Conservation (phyloP, 2,329 filamentous ascomycete genomes). For the Leptographium radiaticola region DNA sequence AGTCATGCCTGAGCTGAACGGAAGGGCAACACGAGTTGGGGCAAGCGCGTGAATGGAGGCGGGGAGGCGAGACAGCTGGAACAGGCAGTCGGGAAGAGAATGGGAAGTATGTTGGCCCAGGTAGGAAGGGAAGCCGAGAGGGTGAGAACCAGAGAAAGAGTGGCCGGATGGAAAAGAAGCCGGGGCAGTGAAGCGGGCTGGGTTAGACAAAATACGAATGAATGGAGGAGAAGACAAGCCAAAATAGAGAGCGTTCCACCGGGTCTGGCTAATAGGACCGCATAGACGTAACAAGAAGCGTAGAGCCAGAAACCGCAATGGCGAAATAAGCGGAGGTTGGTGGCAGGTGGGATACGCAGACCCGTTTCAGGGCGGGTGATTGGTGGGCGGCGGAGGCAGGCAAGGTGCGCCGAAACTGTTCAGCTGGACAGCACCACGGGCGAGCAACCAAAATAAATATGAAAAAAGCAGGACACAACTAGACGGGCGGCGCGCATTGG, state of each 20-base stretch:
- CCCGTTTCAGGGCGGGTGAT: background rate
- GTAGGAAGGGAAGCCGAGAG: background rate
- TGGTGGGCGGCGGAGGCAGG: background rate
- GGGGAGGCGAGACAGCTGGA: background rate
- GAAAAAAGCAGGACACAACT: background rate
- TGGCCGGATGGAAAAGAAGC: background rate
- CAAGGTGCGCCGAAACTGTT: background rate
- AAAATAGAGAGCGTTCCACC: background rate
- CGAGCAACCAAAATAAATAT: background rate
- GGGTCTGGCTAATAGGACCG: background rate
- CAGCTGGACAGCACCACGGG: conserved; percentile 1
- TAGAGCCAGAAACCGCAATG: background rate
- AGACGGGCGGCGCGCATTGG: background rate
- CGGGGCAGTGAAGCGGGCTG: background rate
- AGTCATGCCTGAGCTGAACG: conserved; percentile 8
- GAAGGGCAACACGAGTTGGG: background rate
- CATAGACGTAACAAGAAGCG: background rate
- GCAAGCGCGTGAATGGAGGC: background rate
- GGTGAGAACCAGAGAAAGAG: background rate
- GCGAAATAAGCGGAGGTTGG: conserved; percentile 1
- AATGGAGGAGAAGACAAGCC: background rate
- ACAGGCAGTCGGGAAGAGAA: background rate
- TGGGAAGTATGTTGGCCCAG: background rate
- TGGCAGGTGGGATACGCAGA: background rate
- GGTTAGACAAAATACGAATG: background rate